Conservation (phyloP, 2,329 filamentous ascomycete species). For the Chaetomium globosum region DNA sequence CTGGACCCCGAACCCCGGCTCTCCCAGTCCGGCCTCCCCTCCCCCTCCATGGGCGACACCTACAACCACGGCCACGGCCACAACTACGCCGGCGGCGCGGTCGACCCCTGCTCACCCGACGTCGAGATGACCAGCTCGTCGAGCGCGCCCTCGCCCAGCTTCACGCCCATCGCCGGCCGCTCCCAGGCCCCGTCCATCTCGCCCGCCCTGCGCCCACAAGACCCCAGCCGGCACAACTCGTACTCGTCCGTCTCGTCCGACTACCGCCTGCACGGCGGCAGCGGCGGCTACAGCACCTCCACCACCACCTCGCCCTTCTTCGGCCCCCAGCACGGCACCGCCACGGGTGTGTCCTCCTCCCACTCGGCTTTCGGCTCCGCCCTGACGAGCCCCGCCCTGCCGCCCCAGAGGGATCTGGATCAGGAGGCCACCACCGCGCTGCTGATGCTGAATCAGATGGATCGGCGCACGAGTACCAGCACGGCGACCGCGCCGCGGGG, state of each 20-base stretch:
- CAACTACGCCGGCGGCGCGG: slow-evolving; percentile 30
- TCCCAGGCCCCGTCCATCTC: slow-evolving; percentile 55
- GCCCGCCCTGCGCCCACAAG: slow-evolving; percentile 54
- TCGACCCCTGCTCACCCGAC: slow-evolving; percentile 47
- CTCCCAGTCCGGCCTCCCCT: slow-evolving; percentile 39
- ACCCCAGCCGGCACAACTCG: slow-evolving; percentile 36
- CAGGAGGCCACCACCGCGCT: slow-evolving; percentile 84
- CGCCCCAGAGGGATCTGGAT: slow-evolving; percentile 61
- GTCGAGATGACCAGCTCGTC: slow-evolving; percentile 62
- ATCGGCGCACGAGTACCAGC: slow-evolving; percentile 58
- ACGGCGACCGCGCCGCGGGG: slow-evolving; percentile 46
- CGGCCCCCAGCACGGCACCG: slow-evolving; percentile 50
- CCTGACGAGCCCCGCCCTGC: slow-evolving; percentile 61
- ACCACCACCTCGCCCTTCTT: slow-evolving; percentile 55
- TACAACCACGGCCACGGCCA: slow-evolving; percentile 38
- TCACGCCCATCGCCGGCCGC: slow-evolving; percentile 42
- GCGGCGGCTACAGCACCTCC: slow-evolving; percentile 39
- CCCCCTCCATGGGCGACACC: slow-evolving; percentile 37
- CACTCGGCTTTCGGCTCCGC: slow-evolving; percentile 53
- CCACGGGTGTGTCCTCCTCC: slow-evolving; percentile 32
- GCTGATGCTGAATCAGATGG: slow-evolving; percentile 78
- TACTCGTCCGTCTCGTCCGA: slow-evolving; percentile 41
- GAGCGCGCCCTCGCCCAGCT: slow-evolving; percentile 53
- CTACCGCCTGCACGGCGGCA: slow-evolving; percentile 36
- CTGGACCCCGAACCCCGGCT: slow-evolving; percentile 38